phyloP scores from a whole-genome alignment of 2,329 filamentous ascomycete genomes.

The Exophiala xenobiotica region DNA sequence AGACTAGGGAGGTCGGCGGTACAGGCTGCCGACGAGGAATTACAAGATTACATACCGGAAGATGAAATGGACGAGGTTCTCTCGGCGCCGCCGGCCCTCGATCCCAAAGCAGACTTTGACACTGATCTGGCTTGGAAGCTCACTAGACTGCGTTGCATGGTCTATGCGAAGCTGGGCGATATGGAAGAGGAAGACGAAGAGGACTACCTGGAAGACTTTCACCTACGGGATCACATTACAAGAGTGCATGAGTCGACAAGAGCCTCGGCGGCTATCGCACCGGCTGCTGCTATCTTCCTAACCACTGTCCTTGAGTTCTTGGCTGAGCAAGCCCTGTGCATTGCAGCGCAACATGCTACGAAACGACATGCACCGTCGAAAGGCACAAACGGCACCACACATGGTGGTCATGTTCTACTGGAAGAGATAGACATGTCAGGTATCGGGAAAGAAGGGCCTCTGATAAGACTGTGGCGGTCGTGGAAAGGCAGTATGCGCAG shows the following conservation, averaged over 20 bases:
- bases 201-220: conserved; percentile 76
- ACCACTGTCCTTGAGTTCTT: conserved; percentile 93
- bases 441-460: conserved; percentile 80
- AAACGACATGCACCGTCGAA: conserved; percentile 56
- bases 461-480: conserved; percentile 87
- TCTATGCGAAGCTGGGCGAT: conserved; percentile 93
- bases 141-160: conserved; percentile 91
- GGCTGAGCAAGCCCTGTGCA: conserved; percentile 84
- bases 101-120: conserved; percentile 67
- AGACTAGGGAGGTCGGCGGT: conserved; percentile 84
- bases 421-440: conserved; percentile 92
- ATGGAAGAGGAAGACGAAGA: conserved; percentile 98
- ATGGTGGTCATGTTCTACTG: conserved; percentile 65
- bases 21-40: conserved; percentile 77
- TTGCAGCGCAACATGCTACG: conserved; percentile 81
- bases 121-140: conserved; percentile 93
- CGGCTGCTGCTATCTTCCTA: conserved; percentile 90
- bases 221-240: conserved; percentile 51
- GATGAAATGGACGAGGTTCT: conserved; percentile 66
- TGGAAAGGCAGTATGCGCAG: conserved; percentile 73
- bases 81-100: conserved; percentile 53
- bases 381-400: conserved; percentile 43
- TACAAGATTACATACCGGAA: conserved; percentile 81
- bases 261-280: conserved; percentile 71
- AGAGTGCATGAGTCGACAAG: conserved; percentile 49